Percentiles rank a stretch among this genome's conserved stretches.
Conservation (phyloP, 768 basidiomycete species). For the Russula dissimulans region DNA sequence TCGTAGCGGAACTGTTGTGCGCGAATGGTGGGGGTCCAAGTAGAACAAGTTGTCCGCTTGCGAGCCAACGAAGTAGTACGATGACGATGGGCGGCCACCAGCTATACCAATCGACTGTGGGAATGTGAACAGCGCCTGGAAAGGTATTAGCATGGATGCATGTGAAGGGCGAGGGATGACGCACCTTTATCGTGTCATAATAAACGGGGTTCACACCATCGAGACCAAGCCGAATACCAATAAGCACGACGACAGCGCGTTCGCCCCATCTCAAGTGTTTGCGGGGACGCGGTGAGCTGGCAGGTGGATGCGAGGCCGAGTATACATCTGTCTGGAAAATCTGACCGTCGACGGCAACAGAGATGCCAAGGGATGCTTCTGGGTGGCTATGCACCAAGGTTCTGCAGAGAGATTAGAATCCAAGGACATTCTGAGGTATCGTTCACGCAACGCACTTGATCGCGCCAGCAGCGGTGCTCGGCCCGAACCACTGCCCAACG, state of each 20-base stretch:
- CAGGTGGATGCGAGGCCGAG: slow-evolving; percentile 46
- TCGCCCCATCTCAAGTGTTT: slow-evolving; percentile 54
- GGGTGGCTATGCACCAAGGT: slow-evolving; percentile 72
- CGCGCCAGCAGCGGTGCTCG: slow-evolving; percentile 93
- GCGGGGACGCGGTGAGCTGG: slow-evolving; percentile 25
- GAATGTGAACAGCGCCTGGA: slow-evolving; percentile 79
- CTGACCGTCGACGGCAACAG: slow-evolving; percentile 73
- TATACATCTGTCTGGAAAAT: slow-evolving; percentile 83
- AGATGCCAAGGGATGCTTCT: slow-evolving; percentile 70
- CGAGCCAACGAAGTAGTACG: slow-evolving; percentile 93
- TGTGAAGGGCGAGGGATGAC: slow-evolving; percentile 11
- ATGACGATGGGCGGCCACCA: slow-evolving; percentile 92
- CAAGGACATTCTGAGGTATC: not conserved
- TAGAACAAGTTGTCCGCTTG: slow-evolving; percentile 85
- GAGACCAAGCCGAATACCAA: slow-evolving; percentile 80
- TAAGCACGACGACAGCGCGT: slow-evolving; percentile 74
- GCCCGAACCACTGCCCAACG: slow-evolving; percentile 97
- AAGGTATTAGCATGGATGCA: not conserved
- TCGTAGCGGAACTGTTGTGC: slow-evolving; percentile 66
- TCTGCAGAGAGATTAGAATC: slow-evolving; percentile 31
- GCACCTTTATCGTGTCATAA: slow-evolving; percentile 73
- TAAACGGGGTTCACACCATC: slow-evolving; percentile 95
- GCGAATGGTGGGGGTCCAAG: slow-evolving; percentile 71
- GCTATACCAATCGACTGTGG: slow-evolving; percentile 96
- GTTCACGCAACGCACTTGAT: slow-evolving; percentile 57